Base-by-base conservation (phyloP, 805 yeast genomes). In the Zygotorulaspora danielsina region DNA sequence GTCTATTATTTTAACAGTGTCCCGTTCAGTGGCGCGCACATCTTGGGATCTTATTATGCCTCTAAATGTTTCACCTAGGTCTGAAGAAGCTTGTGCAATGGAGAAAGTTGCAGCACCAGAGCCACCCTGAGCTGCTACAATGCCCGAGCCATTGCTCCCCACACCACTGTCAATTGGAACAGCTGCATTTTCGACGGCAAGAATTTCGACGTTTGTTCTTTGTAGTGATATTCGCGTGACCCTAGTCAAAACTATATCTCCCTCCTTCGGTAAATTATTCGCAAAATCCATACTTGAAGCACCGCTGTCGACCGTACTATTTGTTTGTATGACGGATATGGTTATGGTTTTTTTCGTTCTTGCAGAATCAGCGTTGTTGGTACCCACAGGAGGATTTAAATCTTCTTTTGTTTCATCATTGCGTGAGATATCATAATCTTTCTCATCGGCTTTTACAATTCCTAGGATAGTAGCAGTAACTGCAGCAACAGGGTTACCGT, bases 31-130 rank as follows among this genome's bases (percentile, higher is more conserved):
- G 15, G 90, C 81, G 44, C 97, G 72, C 1, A 93, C 79, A 62
- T 93, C 98, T 61, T 87, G 95, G 2, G 84, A 70, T 53, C 97
- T 69, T 33, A 89, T 81, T 6, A 87, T 71, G 0, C 94, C 97
- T 53, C 83, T 86, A 66, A 84, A 89, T 16, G 84, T 84, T 55
- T 89, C 96, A 2, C 96, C 96, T 22, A 84, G 64, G 52, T 86
- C 95, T 18, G 75, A 67, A 2, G 84, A 72, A n/a, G 67, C 67
- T 34, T 69, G 67, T 13, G 72, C 66, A 11, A 63, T 59, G 2
- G 71, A 65, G 33, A 67, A 64, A 4, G 69, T 65, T 3, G 66
- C 50, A 0, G 75, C 70, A 35, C 78, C 79, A 10, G 81, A 70
- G 0, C 83, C 84, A 17, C 79, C 79, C 15, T 79, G 78, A 21